Evolutionary conservation across 176 grass and related monocot species (phyloP).

Genomic region (Oryza australiensis): DNA sequence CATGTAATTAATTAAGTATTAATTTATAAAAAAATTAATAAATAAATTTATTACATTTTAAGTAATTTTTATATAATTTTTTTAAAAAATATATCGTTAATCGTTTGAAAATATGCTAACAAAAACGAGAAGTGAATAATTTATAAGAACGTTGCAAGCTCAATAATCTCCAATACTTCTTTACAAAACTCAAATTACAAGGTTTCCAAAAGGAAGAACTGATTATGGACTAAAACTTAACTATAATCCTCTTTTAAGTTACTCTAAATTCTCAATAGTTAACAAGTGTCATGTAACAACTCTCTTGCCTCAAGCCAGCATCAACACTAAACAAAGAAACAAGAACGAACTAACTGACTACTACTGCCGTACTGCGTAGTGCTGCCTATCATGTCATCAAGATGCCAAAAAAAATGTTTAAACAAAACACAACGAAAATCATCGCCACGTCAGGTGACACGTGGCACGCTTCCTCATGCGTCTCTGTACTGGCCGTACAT

Average conservation of each 20-base stretch:
- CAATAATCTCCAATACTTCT: neutral
- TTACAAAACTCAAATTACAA: neutral
- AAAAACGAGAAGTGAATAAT: too few relatives aligned
- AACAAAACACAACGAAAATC: neutral
- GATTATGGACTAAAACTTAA: neutral
- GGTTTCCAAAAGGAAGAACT: neutral
- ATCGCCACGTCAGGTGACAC: neutral
- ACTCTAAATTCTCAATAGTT: neutral
- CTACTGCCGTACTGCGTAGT: neutral
- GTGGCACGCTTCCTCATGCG: neutral
- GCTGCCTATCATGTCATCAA: neutral
- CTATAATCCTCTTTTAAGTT: neutral
- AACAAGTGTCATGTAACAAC: neutral
- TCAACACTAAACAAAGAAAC: neutral
- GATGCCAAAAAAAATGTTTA: neutral
- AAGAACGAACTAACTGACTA: too few relatives aligned
- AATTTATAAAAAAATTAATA: too few relatives aligned
- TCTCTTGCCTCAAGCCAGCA: too few relatives aligned
- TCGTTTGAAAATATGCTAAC: too few relatives aligned
- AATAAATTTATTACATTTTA: too few relatives aligned
- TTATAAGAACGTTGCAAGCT: too few relatives aligned
- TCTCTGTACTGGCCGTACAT: neutral
- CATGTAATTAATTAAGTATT: too few relatives aligned
- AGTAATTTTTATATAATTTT: too few relatives aligned
- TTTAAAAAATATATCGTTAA: too few relatives aligned